These are phyloP conservation scores for Yarrowia galli DNA, from an alignment of 1,139 yeast genomes.

Conservation along the genomic window DNA sequence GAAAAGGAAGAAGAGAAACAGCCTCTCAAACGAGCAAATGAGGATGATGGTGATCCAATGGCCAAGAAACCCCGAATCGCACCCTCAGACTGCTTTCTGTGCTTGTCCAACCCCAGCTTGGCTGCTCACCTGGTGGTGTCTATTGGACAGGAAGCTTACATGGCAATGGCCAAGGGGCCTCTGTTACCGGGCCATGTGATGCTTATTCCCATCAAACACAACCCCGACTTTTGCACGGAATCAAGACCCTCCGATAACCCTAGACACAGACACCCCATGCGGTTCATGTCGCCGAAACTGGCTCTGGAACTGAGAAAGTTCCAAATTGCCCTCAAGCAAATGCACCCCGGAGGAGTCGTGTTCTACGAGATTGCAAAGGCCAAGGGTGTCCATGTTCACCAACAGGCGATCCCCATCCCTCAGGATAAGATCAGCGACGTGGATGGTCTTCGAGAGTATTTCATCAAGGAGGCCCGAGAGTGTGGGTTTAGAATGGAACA, in stretches of 20 bases:
- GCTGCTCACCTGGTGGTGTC: constrained; percentile 84
- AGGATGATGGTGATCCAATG: constrained; percentile 18
- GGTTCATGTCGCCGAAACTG: constrained; percentile 40
- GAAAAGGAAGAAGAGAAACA: constrained; percentile 16
- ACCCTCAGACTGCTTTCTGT: constrained; percentile 68
- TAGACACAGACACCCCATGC: constrained; percentile 8
- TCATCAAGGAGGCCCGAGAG: constrained; percentile 44
- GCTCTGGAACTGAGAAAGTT: constrained; percentile 44
- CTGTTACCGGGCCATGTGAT: constrained; percentile 84
- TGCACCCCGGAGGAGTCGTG: constrained; percentile 45
- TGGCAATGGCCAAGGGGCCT: constrained; percentile 91
- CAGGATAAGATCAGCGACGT: constrained; percentile 40
- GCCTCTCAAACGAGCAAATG: constrained; percentile 3
- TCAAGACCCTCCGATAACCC: constrained; percentile 13
- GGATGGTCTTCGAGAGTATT: constrained; percentile 41
- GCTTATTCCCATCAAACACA: constrained; percentile 82
- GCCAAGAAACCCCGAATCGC: constrained; percentile 38
- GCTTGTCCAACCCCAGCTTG: constrained; percentile 79
- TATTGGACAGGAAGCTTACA: constrained; percentile 68
- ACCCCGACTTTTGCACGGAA: constrained; percentile 54
- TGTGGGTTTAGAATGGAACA: constrained; percentile 40
- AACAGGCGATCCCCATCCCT: constrained; percentile 50
- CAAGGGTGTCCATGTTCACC: constrained; percentile 51
- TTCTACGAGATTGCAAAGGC: constrained; percentile 49
- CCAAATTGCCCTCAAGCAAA: constrained; percentile 43